Evolutionary conservation across 2,329 filamentous ascomycete genomes (phyloP).

Genomic region (Phialocephala subalpina): DNA sequence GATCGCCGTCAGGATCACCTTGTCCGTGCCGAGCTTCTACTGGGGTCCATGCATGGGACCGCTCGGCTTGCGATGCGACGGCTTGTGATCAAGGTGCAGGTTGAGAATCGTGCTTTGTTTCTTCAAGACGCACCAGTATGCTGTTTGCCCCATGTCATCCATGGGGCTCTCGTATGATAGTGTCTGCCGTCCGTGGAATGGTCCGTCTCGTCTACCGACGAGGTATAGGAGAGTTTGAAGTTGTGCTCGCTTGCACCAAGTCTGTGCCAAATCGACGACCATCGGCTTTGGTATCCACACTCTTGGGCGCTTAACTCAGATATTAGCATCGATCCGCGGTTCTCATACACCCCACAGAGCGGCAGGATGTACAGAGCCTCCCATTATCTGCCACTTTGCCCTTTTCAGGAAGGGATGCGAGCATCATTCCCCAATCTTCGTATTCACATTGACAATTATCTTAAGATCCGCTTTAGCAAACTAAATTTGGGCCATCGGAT

Average conservation of each 20-base stretch:
- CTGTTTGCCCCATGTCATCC: background rate
- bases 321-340: background rate
- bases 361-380: background rate
- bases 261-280: background rate
- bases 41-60: conserved; percentile 2
- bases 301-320: background rate
- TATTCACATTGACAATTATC: conserved; percentile 4
- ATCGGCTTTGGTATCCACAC: background rate
- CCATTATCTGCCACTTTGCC: background rate
- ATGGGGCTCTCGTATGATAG: background rate
- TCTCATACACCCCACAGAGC: background rate
- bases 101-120: conserved; percentile 17
- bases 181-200: background rate
- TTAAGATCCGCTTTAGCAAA: background rate
- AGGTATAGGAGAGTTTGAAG: background rate
- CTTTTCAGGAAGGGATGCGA: conserved; percentile 16
- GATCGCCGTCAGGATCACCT: background rate
- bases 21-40: conserved; percentile 8
- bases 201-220: background rate
- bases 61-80: conserved; percentile 9
- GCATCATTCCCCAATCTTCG: background rate
- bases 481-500: conserved; percentile 5
- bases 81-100: background rate
- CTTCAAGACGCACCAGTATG: conserved; percentile 9
- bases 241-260: background rate